Conservation (phyloP, 306 rosid genomes). For the Inga leiocalycina region DNA sequence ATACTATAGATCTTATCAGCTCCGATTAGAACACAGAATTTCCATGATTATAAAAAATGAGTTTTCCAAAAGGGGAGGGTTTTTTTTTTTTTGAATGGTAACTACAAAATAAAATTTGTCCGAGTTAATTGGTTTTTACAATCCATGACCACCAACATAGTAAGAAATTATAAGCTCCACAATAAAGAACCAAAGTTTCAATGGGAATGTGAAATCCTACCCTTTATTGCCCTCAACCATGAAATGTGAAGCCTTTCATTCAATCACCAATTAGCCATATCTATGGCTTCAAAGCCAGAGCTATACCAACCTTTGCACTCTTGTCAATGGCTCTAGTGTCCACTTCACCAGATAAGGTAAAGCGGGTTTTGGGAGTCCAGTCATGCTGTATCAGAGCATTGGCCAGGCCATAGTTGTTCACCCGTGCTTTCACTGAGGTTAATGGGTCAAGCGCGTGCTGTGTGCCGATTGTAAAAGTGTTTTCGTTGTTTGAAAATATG, state of each 20-base stretch:
- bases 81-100: background rate
- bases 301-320: conserved; percentile 93
- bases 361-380: conserved; percentile 77
- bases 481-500: conserved; percentile 74
- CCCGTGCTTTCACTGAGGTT: conserved; percentile 81
- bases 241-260: conserved; percentile 29
- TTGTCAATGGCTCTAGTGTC: conserved; percentile 80
- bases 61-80: background rate
- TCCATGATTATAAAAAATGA: background rate
- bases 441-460: conserved; percentile 87
- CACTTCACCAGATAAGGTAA: conserved; percentile 88
- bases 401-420: conserved; percentile 81
- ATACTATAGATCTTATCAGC: background rate
- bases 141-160: background rate
- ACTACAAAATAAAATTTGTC: background rate
- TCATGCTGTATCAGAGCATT: conserved; percentile 88
- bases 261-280: conserved; percentile 10
- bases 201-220: conserved; percentile 37
- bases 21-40: background rate
- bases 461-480: conserved; percentile 76
- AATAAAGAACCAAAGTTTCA: conserved; percentile 42
- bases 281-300: conserved; percentile 85
- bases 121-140: background rate
- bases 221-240: conserved; percentile 44
- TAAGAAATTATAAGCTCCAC: background rate